Evolutionary conservation across 1,284 basidiomycete genomes (phyloP).

Genomic region (Afroboletus lepidellus): DNA sequence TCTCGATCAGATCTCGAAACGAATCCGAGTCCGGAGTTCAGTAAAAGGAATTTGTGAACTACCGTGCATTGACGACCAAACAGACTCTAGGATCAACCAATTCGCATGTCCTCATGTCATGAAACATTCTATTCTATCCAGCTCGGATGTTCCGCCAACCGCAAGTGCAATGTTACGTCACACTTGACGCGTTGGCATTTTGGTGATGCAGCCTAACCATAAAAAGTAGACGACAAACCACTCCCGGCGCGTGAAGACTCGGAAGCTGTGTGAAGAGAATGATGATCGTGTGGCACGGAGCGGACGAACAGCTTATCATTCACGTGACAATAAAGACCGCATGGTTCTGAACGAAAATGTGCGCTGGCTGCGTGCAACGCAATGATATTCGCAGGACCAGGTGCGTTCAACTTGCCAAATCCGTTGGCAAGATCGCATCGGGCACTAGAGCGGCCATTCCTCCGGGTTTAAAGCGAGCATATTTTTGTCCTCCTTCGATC

Average conservation of each 20-base stretch:
- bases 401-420: background rate
- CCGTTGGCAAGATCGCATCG: background rate
- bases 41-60: too few species aligned
- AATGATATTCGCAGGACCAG: background rate
- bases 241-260: background rate
- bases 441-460: background rate
- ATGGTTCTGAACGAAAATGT: background rate
- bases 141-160: too few species aligned
- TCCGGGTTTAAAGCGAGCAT: background rate
- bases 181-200: too few species aligned
- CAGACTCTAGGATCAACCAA: too few species aligned
- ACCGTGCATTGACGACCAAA: too few species aligned
- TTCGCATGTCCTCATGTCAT: too few species aligned
- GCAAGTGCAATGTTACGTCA: too few species aligned
- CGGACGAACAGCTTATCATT: background rate
- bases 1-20: too few species aligned
- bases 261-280: background rate
- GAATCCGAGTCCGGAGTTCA: too few species aligned
- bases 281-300: background rate
- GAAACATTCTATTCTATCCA: too few species aligned
- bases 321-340: constrained; percentile 1
- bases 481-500: background rate
- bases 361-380: too few species aligned
- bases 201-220: too few species aligned
- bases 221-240: background rate